Percentiles rank a stretch among this genome's conserved stretches.
phyloP scores from a whole-genome alignment of 305 asterid species.

The Solanum hybrid region DNA sequence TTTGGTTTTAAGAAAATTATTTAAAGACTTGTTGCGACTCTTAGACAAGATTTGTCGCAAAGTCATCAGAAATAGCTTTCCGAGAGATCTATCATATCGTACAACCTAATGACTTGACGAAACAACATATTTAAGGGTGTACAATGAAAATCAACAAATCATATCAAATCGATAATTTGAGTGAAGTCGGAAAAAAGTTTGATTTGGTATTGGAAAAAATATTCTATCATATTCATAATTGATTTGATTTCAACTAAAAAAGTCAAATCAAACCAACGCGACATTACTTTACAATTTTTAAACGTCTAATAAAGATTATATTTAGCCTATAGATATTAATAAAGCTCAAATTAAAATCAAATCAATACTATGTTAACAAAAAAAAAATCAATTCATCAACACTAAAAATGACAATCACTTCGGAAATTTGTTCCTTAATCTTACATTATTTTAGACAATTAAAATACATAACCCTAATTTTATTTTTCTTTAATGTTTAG shows the following conservation, averaged over 20 bases:
- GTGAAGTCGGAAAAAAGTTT: not conserved
- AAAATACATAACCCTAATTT: not conserved
- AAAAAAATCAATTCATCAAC: too few species aligned
- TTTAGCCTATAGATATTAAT: too few species aligned
- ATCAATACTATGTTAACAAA: too few species aligned
- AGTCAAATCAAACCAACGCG: fast-evolving
- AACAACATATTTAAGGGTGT: not conserved
- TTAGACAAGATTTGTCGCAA: not conserved
- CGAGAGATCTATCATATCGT: not conserved
- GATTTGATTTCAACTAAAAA: not conserved
- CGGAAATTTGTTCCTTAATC: not conserved
- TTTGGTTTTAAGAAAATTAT: not conserved
- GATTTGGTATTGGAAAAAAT: not conserved
- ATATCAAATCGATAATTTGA: not conserved
- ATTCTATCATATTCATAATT: too few species aligned
- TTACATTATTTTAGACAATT: not conserved
- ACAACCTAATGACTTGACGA: not conserved
- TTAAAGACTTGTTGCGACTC: not conserved
- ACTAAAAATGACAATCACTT: too few species aligned
- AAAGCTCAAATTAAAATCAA: not conserved
- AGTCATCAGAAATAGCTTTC: not conserved
- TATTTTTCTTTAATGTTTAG: not conserved
- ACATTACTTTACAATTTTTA: too few species aligned
- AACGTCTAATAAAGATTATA: not conserved
- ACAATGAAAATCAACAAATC: not conserved